Evolutionary conservation across 495 filamentous ascomycete genomes (phyloP).

Genomic region (Cairneyella variabilis): DNA sequence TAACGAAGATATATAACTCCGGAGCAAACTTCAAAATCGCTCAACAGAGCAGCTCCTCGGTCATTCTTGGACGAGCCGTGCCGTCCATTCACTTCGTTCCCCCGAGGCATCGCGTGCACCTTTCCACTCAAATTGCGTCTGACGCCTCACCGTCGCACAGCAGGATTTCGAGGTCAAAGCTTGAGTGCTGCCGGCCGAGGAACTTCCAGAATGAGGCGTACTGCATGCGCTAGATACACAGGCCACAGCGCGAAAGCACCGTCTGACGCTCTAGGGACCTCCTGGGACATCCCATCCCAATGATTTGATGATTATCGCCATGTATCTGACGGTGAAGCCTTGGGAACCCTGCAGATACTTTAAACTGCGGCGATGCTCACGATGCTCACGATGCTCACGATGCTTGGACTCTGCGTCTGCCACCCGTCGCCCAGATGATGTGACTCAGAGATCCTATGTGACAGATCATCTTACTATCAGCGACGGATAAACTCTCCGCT

Average conservation of each 20-base stretch:
- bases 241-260: neutral
- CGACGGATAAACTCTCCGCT: neutral
- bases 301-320: neutral
- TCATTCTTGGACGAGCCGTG: neutral
- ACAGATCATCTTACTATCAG: neutral
- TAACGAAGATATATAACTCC: neutral
- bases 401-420: slow-evolving; percentile 2
- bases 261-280: neutral
- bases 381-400: neutral
- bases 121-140: neutral
- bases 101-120: too few species aligned
- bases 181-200: neutral
- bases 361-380: neutral
- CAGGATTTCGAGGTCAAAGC: neutral
- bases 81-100: neutral
- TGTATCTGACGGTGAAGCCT: neutral
- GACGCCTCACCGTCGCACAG: neutral
- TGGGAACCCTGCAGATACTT: neutral
- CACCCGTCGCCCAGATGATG: slow-evolving; percentile 5
- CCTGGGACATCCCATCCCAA: neutral
- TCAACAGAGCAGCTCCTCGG: neutral
- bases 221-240: neutral
- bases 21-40: neutral
- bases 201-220: slow-evolving; percentile 10
- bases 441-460: slow-evolving; percentile 5